Conservation (phyloP, 2,329 filamentous ascomycete species). For the Orbilia ellipsospora region DNA sequence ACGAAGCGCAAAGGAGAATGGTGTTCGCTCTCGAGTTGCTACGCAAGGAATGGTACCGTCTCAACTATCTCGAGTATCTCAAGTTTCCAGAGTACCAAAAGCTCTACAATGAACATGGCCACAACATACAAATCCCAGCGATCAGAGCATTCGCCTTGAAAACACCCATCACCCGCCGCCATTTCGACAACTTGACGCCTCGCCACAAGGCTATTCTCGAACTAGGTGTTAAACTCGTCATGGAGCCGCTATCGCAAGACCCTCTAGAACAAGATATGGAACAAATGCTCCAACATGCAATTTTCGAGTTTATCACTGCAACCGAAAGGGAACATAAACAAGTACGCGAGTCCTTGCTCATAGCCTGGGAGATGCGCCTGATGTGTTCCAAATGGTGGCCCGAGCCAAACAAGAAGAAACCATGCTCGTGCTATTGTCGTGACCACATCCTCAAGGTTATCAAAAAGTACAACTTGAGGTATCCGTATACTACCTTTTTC, state of each 20-base stretch:
- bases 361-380: slow-evolving; percentile 37
- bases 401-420: slow-evolving; percentile 2
- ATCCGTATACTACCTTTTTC: slow-evolving; percentile 20
- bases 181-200: slow-evolving; percentile 18
- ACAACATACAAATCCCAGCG: not conserved
- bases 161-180: not conserved
- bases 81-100: not conserved
- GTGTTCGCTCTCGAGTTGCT: slow-evolving; percentile 25
- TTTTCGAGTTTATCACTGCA: slow-evolving; percentile 29
- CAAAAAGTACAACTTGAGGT: slow-evolving; percentile 4
- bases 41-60: slow-evolving; percentile 23
- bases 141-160: slow-evolving; percentile 10
- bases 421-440: slow-evolving; percentile 35
- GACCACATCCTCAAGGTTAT: slow-evolving; percentile 5
- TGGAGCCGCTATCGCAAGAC: not conserved
- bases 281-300: slow-evolving; percentile 25
- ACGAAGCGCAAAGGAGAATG: slow-evolving; percentile 7
- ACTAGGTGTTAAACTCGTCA: slow-evolving; percentile 1
- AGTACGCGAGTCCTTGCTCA: slow-evolving; percentile 19
- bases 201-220: slow-evolving; percentile 15
- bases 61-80: slow-evolving; percentile 11
- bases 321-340: not conserved
- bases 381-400: not conserved
- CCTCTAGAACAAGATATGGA: slow-evolving; percentile 21
- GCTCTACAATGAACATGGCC: not conserved